phyloP scores from a whole-genome alignment of 306 rosid genomes.

The Echinosophora koreensis region DNA sequence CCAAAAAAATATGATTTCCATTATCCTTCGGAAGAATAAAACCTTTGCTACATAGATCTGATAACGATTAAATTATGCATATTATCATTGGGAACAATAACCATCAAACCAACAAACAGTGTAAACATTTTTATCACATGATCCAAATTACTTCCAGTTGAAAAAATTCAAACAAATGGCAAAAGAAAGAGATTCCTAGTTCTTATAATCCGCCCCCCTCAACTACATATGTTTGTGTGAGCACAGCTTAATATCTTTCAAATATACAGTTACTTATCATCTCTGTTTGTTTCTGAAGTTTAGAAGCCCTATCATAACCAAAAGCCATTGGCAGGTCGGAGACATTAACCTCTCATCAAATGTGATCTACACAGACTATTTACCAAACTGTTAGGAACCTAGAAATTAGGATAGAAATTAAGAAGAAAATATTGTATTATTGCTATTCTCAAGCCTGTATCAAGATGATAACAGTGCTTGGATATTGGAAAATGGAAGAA shows the following conservation, averaged over 20 bases:
- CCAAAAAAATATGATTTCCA: slow-evolving; percentile 43
- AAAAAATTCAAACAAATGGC: background rate
- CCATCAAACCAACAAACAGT: background rate
- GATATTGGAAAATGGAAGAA: too few relatives aligned
- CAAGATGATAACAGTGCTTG: too few relatives aligned
- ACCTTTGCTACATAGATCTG: background rate
- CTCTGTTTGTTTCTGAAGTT: background rate
- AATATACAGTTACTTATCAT: background rate
- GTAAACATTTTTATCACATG: background rate
- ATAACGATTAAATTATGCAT: slow-evolving; percentile 1
- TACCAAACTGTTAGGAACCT: too few relatives aligned
- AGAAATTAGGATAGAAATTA: too few relatives aligned
- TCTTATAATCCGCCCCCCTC: background rate
- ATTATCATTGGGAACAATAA: background rate
- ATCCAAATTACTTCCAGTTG: slow-evolving; percentile 8
- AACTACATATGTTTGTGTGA: too few relatives aligned
- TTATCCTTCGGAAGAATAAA: slow-evolving; percentile 35
- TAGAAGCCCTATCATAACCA: background rate
- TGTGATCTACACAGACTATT: background rate
- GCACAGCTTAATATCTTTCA: background rate
- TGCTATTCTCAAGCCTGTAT: too few relatives aligned
- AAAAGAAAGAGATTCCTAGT: slow-evolving; percentile 5
- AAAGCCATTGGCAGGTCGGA: background rate
- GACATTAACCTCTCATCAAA: background rate
- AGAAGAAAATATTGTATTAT: too few relatives aligned